Base-by-base conservation (phyloP, 441 rosid species). In the Pelargonium fulgidum region DNA sequence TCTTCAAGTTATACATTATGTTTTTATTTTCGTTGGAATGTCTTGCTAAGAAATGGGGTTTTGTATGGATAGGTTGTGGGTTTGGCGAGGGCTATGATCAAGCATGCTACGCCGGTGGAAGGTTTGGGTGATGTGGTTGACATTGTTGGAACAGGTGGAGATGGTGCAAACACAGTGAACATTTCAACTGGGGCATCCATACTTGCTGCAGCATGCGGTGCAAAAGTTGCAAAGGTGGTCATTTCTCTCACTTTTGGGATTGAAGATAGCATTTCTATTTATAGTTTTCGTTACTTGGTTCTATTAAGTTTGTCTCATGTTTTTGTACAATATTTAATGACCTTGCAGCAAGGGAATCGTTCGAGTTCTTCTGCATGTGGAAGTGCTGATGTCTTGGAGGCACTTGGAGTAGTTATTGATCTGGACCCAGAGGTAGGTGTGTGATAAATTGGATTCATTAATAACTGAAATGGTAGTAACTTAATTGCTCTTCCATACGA, bases 351-450 rank as follows among this genome's bases (percentile, higher is more conserved):
- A 86, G 98, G 99, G 73, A 94, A 81, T 74, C 92, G 93, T 50
- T 90, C 99, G 0, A 94, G 99, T 75, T 94, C 99, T 74, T 94
- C 97, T 66, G 96, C 99, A n/a, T 92, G 98, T 76, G 99, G 99
- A 81, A 94, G 99, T 76, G 99, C 97, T 56, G 98, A 94, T 74
- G 98, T 92, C 1, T 72, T 92, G 65, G 98, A 92, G 75, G 90
- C 87, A 36, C 70, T 94, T 59, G 97, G 99, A 47, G 82, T 92
- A 44, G 85, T 67, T 42, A 81, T 90, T 69, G 90, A 92, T 81
- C 75, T 94, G 81, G 96, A 79, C 72, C 89, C 97, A n/a, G 89
- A 85, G 82, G 93, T 85, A 76, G 73, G 81, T 80, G 45, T 7
- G 24, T 39, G 19, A 14, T 50, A 24, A 50, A 59, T 73, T 47